Percentiles rank a stretch among this genome's conserved stretches.
Conservation (phyloP, 73 alveolate genomes). For the Paramecium primaurelia region DNA sequence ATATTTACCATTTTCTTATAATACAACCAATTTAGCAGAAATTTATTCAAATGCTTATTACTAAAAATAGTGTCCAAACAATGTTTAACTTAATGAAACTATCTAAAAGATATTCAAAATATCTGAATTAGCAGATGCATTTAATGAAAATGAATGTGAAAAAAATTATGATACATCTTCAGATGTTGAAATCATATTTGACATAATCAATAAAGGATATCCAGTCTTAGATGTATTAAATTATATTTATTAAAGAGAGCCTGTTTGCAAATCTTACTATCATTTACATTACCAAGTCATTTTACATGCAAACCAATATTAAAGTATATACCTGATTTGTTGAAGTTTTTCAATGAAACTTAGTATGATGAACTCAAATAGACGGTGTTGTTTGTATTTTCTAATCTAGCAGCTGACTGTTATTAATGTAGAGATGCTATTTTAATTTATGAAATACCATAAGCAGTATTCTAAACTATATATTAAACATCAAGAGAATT, state of each 20-base stretch:
- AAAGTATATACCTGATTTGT: neutral
- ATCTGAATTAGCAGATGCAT: neutral
- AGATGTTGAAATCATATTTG: neutral
- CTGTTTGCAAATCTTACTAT: neutral
- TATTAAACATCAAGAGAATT: neutral
- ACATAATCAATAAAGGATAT: neutral
- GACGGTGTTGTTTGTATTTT: neutral
- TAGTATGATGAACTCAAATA: neutral
- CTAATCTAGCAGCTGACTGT: neutral
- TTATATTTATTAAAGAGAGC: neutral
- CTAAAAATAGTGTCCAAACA: neutral
- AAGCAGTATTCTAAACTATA: neutral
- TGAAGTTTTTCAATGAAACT: neutral
- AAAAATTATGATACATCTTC: neutral
- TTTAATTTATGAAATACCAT: neutral
- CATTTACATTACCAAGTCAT: constrained; percentile 6
- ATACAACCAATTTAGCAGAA: neutral
- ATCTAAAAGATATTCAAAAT: neutral
- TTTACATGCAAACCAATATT: neutral
- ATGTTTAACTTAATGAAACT: neutral
- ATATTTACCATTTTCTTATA: neutral
- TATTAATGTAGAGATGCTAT: constrained; percentile 4
- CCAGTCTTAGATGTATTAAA: constrained; percentile 7
- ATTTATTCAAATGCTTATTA: neutral
- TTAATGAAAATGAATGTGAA: neutral